Base-by-base conservation (phyloP, 176 grass and related monocot species). In the Phoenix roebelenii region DNA sequence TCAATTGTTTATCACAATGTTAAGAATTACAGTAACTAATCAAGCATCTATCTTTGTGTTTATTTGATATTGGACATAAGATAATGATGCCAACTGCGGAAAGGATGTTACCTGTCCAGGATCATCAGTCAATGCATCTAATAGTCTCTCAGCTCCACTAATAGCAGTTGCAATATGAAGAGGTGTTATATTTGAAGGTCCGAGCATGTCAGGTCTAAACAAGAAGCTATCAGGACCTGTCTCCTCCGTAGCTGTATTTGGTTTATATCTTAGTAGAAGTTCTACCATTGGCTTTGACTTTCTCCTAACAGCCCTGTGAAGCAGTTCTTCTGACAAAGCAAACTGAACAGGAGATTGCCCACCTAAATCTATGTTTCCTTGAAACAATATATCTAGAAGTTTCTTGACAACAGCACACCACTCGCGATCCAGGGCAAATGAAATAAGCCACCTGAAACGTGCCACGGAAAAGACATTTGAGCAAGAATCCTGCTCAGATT, bases 101-200 rank as follows among this genome's bases (percentile, higher is more conserved):
- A 39, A 71, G 48, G 28, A 77, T 56, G 25, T 51, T 77, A 93
- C 88, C 88, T 82, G 74, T 17, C 66, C 65, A 54, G 83, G 88
- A 81, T 93, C 83, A 71, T 84, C 73, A 65, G 70, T 93, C 65
- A 93, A 71, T 67, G 83, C 83, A 84, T 93, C 80, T 52, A 93
- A 69, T 83, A 93, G 58, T 58, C 26, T 61, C 69, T 65, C 63
- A 64, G 66, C 70, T 57, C 79, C 70, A 59, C 50, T 80, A 26
- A 75, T 80, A 28, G 73, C 65, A 25, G 88, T 80, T 61, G 84
- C 88, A 59, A 75, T 55, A 72, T 93, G 88, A 71, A 93, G 83
- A 74, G 88, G 83, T 7, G 88, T 91, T 19, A 87, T 64, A 18
- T 55, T 80, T 69, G 76, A 74, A 3, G 67, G 54, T 25, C 76